Conservation (phyloP, 768 basidiomycete species). For the Agrocybe pediades region DNA sequence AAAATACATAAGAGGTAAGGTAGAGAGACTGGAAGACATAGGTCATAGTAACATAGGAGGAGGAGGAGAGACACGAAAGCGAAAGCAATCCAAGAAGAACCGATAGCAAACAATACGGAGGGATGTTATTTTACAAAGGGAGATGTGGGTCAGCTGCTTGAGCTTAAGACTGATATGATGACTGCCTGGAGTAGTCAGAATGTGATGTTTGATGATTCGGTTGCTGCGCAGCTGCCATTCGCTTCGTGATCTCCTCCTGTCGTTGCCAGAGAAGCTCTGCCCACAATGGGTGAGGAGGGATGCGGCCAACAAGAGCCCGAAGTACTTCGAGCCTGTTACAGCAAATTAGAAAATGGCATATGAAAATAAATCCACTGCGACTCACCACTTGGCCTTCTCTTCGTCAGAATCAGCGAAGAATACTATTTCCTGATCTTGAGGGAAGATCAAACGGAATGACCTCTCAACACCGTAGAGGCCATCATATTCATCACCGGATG, state of each 20-base stretch:
- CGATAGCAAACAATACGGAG: constrained; percentile 15
- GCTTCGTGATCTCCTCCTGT: constrained; percentile 54
- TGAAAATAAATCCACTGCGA: constrained; percentile 4
- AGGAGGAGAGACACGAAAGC: constrained; percentile 16
- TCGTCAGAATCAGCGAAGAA: constrained; percentile 93
- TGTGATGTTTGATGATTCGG: constrained; percentile 18
- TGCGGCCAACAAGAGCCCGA: constrained; percentile 80
- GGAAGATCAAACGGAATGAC: constrained; percentile 85
- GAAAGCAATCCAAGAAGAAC: constrained; percentile 20
- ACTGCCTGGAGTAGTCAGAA: constrained; percentile 9
- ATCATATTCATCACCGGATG: constrained; percentile 58
- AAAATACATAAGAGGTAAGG: background rate
- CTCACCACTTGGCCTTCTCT: constrained; percentile 86
- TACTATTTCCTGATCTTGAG: constrained; percentile 72
- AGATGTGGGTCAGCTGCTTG: background rate
- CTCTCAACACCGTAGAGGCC: constrained; percentile 72
- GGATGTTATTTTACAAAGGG: constrained; percentile 19
- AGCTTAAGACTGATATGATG: constrained; percentile 10
- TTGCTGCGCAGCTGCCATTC: constrained; percentile 27
- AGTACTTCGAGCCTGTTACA: constrained; percentile 78
- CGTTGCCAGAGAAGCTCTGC: constrained; percentile 89
- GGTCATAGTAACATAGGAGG: constrained; percentile 11
- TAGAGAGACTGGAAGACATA: constrained; percentile 2
- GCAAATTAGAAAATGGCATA: background rate
- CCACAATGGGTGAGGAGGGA: constrained; percentile 93